Percentiles rank a stretch among this genome's conserved stretches.
Conservation (phyloP, 225 moss, liverwort and hornwort genomes). For the Asterella californica region DNA sequence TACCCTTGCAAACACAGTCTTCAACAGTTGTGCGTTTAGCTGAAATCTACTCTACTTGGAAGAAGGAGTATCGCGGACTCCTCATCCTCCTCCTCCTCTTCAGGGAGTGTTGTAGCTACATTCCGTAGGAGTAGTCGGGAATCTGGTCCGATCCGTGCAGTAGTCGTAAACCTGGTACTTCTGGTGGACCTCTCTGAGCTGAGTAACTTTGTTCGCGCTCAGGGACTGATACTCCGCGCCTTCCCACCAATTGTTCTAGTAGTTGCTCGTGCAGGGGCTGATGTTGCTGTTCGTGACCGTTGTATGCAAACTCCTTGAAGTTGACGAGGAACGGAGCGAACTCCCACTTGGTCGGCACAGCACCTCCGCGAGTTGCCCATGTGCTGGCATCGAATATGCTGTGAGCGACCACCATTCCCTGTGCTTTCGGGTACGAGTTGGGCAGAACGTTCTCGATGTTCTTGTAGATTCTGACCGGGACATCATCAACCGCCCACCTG, state of each 20-base stretch:
- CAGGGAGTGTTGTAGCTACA: slow-evolving; percentile 6
- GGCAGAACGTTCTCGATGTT: slow-evolving; percentile 8
- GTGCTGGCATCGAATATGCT: slow-evolving; percentile 33
- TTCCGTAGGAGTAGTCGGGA: neutral
- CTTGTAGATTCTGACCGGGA: slow-evolving; percentile 24
- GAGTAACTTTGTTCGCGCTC: neutral
- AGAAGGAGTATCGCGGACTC: too few relatives aligned
- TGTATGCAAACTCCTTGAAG: slow-evolving; percentile 21
- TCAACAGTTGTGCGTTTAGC: too few relatives aligned
- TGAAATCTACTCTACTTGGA: too few relatives aligned
- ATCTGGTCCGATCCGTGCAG: slow-evolving; percentile 13
- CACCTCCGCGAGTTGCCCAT: slow-evolving; percentile 44
- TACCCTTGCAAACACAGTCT: too few relatives aligned
- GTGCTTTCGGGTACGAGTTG: slow-evolving; percentile 15
- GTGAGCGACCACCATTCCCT: slow-evolving; percentile 15
- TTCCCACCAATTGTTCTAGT: slow-evolving; percentile 30
- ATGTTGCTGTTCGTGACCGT: neutral
- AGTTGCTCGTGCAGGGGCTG: slow-evolving; percentile 15
- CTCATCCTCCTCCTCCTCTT: too few relatives aligned
- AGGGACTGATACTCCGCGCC: slow-evolving; percentile 14
- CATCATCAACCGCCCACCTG: slow-evolving; percentile 28
- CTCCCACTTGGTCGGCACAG: slow-evolving; percentile 31
- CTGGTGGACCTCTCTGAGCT: slow-evolving; percentile 25
- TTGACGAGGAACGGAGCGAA: slow-evolving; percentile 25
- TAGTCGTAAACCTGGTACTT: slow-evolving; percentile 40